These are phyloP conservation scores for Cladosporium sp. DNA, from an alignment of 2,329 filamentous ascomycete genomes.

Conservation along the genomic window DNA sequence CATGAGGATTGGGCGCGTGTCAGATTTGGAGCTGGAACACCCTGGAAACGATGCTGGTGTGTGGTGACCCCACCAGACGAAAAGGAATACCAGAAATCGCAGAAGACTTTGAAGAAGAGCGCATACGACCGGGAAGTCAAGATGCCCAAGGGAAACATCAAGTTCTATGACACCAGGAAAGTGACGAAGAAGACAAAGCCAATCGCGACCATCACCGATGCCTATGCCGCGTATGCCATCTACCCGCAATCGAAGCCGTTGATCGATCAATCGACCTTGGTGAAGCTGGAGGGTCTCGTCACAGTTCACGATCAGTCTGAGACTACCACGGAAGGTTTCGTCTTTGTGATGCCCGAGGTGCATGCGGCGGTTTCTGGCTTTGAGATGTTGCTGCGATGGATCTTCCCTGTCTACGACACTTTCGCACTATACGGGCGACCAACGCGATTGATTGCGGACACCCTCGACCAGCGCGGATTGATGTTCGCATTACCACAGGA, in stretches of 20 bases:
- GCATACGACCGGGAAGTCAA: constrained; percentile 70
- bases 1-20: constrained; percentile 93
- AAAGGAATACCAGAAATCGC: constrained; percentile 79
- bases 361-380: constrained; percentile 90
- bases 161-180: constrained; percentile 87
- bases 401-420: constrained; percentile 91
- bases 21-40: constrained; percentile 89
- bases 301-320: constrained; percentile 78
- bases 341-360: constrained; percentile 95
- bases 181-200: constrained; percentile 88
- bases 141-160: constrained; percentile 79
- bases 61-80: constrained; percentile 89
- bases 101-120: constrained; percentile 79
- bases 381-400: constrained; percentile 87
- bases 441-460: constrained; percentile 78
- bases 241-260: constrained; percentile 92
- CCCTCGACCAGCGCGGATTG: constrained; percentile 77
- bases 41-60: constrained; percentile 96
- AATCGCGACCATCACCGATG: constrained; percentile 86
- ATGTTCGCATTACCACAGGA: constrained; percentile 98
- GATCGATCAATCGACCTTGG: constrained; percentile 87
- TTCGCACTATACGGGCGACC: constrained; percentile 90
- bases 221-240: constrained; percentile 88
- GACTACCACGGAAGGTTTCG: constrained; percentile 81
- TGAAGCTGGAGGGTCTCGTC: constrained; percentile 90